Conservation (phyloP, 2,329 filamentous ascomycete species). For the Colletotrichum costaricense region DNA sequence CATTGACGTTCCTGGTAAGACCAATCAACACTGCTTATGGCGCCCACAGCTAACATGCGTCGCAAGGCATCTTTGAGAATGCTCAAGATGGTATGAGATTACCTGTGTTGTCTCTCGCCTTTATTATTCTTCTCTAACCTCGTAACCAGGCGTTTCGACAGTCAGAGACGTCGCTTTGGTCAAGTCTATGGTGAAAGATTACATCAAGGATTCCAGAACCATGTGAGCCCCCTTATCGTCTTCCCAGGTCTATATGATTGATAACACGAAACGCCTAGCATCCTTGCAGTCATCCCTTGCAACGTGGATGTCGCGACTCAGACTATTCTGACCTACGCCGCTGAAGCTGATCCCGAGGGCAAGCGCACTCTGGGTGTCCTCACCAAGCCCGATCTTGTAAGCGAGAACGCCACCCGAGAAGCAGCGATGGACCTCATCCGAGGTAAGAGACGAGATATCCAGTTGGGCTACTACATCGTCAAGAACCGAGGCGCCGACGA, state of each 20-base stretch:
- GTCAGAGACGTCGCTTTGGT: conserved; percentile 27
- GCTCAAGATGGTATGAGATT: conserved; percentile 22
- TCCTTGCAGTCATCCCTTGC: conserved; percentile 57
- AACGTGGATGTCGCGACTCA: conserved; percentile 55
- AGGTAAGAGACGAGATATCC: conserved; percentile 35
- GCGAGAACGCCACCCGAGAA: conserved; percentile 35
- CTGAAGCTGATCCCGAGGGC: conserved; percentile 51
- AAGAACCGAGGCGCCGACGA: conserved; percentile 41
- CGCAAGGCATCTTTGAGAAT: conserved; percentile 45
- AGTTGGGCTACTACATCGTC: conserved; percentile 40
- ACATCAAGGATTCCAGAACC: conserved; percentile 58
- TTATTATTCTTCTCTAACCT: not conserved
- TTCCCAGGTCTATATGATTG: not conserved
- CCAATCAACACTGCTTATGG: conserved; percentile 53
- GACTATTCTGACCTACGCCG: conserved; percentile 51
- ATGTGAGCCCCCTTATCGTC: conserved; percentile 45
- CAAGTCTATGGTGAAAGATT: conserved; percentile 46
- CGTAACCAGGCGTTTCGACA: conserved; percentile 44
- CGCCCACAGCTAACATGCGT: conserved; percentile 46
- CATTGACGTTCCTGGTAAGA: conserved; percentile 55
- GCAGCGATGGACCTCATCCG: conserved; percentile 34
- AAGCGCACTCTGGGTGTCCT: conserved; percentile 57
- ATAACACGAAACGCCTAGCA: conserved; percentile 35
- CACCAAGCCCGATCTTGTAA: conserved; percentile 58
- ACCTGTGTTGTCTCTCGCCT: not conserved